phyloP scores from a whole-genome alignment of 2,329 filamentous ascomycete species.

The Fusarium oligoseptatum region DNA sequence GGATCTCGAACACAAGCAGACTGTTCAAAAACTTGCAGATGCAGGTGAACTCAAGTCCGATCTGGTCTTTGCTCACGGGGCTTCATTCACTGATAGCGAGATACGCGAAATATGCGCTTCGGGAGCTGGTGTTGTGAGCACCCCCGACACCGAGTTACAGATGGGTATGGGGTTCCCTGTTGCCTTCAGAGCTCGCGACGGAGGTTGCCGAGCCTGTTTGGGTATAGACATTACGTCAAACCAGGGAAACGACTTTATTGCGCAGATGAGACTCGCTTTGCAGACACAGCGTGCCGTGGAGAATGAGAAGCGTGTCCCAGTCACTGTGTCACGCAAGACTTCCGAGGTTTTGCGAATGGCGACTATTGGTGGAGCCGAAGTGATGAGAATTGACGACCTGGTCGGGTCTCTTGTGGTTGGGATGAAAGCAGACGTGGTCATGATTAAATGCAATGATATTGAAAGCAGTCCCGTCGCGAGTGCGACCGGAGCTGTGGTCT shows the following conservation, averaged over 20 bases:
- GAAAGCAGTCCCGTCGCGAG: not conserved
- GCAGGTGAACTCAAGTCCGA: not conserved
- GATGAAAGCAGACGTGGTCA: not conserved
- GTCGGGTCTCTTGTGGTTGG: not conserved
- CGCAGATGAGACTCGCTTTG: not conserved
- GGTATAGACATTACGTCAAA: not conserved
- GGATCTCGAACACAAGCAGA: not conserved
- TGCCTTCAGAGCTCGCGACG: not conserved
- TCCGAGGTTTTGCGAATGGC: not conserved
- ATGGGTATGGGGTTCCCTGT: constrained; percentile 4
- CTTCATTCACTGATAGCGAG: not conserved
- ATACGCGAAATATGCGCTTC: not conserved
- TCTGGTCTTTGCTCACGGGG: not conserved
- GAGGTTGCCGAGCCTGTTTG: not conserved
- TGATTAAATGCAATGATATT: not conserved
- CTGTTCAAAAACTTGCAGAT: not conserved
- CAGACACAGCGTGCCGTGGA: not conserved
- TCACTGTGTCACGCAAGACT: not conserved
- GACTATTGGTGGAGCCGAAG: not conserved
- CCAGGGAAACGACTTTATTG: not conserved
- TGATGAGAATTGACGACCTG: not conserved
- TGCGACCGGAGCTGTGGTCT: not conserved
- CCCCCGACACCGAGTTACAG: not conserved
- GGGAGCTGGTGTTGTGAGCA: not conserved
- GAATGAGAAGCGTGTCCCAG: not conserved